These are phyloP conservation scores for Globisporangium megalacanthum DNA, from an alignment of 352 stramenopile species.

Conservation along the genomic window DNA sequence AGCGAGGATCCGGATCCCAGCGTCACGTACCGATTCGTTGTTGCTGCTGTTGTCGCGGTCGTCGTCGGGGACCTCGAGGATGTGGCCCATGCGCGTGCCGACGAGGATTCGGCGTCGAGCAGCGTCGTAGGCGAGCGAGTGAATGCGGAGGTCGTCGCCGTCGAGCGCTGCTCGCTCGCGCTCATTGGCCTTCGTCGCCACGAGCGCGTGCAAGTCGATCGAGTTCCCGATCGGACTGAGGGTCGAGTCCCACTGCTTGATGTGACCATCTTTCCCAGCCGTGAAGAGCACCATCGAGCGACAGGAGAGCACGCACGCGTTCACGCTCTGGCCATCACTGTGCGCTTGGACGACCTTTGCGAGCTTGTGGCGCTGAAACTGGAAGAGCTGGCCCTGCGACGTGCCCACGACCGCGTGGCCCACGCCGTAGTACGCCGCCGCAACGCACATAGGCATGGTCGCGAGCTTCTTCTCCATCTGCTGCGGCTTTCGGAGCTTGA, in stretches of 20 bases:
- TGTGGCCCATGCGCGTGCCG: conserved; percentile 47
- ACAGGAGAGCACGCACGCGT: conserved; percentile 47
- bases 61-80: conserved; percentile 44
- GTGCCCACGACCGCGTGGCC: conserved; percentile 62
- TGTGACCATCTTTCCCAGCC: conserved; percentile 60
- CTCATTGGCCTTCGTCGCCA: conserved; percentile 1
- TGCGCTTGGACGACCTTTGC: conserved; percentile 59
- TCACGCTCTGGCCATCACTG: conserved; percentile 41
- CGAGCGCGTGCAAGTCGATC: conserved; percentile 44
- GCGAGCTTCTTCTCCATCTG: conserved; percentile 30
- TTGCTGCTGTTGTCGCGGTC: neutral
- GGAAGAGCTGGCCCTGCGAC: conserved; percentile 49
- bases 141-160: conserved; percentile 62
- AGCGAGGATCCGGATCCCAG: conserved; percentile 27
- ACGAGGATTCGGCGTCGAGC: conserved; percentile 42
- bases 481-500: conserved; percentile 67
- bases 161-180: conserved; percentile 15
- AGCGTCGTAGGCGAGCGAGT: conserved; percentile 64
- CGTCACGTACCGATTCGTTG: neutral
- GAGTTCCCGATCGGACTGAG: conserved; percentile 61
- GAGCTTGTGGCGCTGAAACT: conserved; percentile 60
- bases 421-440: conserved; percentile 49
- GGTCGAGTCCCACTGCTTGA: conserved; percentile 82
- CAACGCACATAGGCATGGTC: conserved; percentile 40
- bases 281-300: conserved; percentile 78